Percentiles rank a stretch among this genome's conserved stretches.
phyloP scores from a whole-genome alignment of 352 stramenopile species.

The Peronospora tabacina region DNA sequence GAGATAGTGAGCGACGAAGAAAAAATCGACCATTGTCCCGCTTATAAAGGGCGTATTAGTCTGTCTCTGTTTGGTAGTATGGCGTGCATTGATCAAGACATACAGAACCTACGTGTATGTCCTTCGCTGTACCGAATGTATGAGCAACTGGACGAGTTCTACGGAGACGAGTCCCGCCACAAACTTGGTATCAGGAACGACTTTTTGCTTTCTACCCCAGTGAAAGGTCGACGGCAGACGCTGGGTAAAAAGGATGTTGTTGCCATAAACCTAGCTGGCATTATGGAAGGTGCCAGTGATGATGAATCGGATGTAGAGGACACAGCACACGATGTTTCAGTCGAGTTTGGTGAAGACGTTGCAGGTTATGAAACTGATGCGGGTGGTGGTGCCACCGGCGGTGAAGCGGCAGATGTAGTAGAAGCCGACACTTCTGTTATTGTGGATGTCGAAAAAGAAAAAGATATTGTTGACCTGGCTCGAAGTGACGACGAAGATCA shows the following conservation, averaged over 20 bases:
- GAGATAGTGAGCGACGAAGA: constrained; percentile 4
- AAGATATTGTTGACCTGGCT: constrained; percentile 21
- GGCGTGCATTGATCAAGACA: constrained; percentile 46
- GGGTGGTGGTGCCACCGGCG: constrained; percentile 16
- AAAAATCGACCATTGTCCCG: constrained; percentile 3
- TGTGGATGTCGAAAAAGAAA: constrained; percentile 32
- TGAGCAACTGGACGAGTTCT: constrained; percentile 62
- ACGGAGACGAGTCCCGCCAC: constrained; percentile 39
- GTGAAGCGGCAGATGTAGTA: constrained; percentile 12
- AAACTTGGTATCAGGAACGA: constrained; percentile 56
- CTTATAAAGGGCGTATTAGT: constrained; percentile 34
- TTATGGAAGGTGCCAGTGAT: constrained; percentile 32
- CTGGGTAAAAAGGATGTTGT: constrained; percentile 28
- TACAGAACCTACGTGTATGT: constrained; percentile 54
- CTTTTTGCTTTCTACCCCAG: constrained; percentile 47
- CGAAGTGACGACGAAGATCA: constrained; percentile 21
- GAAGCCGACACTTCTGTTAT: constrained; percentile 24
- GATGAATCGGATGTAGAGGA: constrained; percentile 40
- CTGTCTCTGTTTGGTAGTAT: constrained; percentile 42
- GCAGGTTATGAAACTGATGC: constrained; percentile 32
- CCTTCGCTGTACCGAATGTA: constrained; percentile 64
- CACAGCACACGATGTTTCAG: constrained; percentile 22
- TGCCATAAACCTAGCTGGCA: constrained; percentile 32
- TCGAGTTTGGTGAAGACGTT: constrained; percentile 35
- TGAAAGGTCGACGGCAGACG: constrained; percentile 34